Base-by-base conservation (phyloP, 768 basidiomycete species). In the Pulveroboletus sp. region DNA sequence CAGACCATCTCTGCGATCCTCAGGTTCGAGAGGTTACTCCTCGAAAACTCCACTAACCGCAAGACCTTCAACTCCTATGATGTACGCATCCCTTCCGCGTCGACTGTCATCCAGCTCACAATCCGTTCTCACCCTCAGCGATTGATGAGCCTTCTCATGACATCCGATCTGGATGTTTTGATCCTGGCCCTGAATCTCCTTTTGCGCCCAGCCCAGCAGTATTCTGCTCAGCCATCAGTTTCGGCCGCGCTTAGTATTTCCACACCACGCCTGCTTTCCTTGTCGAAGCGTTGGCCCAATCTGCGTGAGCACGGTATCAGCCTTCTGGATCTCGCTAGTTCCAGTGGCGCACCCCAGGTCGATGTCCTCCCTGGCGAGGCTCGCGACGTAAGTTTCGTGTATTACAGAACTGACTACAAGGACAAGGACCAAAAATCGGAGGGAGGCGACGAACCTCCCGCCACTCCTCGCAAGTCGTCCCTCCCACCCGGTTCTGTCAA, bases 11-110 rank as follows among this genome's bases (percentile, higher is more conserved):
- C 84, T 54, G 85, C 88, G 64, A 86, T 99, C 56, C 79, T 99
- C 53, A 77, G 83, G 57, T 93, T 99, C 56, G 84, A 93, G 72
- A 80, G 89, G 54, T 71, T 98, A 32, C 72, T 99, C 44, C 75
- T 99, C 61, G 96, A 98, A 72, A 96, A 97, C 68, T 95, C 93
- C 40, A 99, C 96, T 34, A 98, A 95, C 66, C 77, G 96, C 62
- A 98, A 97, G 74, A 89, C 93, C 50, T 99, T 86, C 71, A 85
- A 81, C 52, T 95, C 93, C 5, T 99, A 96, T 69, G 96, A 99
- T 67, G 95, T 98, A 70, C 70, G 93, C 74, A 34, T 38, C 29
- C n/a, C 45, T 38, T 55, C 35, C 20, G 23, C 20, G 9, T 20
- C 10, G 6, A 41, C 1, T 39, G 10, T 20, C 20, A 27, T 43